Percentiles rank a stretch among this genome's conserved stretches.
These are phyloP conservation scores for Cryptococcus deneoformans DNA, from an alignment of 1,284 basidiomycete species.

Conservation along the genomic window DNA sequence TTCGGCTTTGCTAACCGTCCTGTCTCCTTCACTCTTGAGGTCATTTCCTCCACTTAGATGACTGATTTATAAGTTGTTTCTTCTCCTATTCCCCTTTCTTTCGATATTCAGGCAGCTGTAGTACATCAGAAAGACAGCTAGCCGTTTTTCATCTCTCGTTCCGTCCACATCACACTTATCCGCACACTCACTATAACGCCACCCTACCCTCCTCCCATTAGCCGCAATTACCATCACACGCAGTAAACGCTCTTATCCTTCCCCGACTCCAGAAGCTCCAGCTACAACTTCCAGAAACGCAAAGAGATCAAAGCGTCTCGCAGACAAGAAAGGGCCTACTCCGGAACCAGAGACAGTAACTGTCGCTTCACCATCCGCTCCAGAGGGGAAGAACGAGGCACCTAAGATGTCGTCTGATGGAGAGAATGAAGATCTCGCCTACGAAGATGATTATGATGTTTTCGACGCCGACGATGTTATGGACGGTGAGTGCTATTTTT, in stretches of 20 bases:
- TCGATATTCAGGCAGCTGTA: no score
- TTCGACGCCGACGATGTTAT: conserved; percentile 29
- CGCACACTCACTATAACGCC: no score
- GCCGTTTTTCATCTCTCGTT: no score
- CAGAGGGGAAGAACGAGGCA: not conserved
- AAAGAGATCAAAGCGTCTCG: not conserved
- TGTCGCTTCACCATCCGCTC: not conserved
- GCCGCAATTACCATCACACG: not conserved
- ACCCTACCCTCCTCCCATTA: no score
- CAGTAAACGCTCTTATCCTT: not conserved
- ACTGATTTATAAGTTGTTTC: no score
- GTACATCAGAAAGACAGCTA: no score
- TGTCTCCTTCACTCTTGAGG: no score
- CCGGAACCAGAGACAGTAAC: not conserved
- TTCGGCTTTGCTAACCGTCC: no score
- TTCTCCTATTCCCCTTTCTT: no score
- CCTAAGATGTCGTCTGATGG: conserved; percentile 46
- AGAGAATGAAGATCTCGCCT: conserved; percentile 37
- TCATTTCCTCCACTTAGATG: no score
- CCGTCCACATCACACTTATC: no score
- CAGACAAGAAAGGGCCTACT: not conserved
- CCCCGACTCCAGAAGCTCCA: not conserved
- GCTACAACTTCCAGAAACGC: not conserved
- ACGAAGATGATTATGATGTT: conserved; percentile 37
- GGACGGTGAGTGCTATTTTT: conserved; percentile 21